phyloP scores from a whole-genome alignment of 805 yeast genomes.

The Yamadazyma ubonensis region DNA sequence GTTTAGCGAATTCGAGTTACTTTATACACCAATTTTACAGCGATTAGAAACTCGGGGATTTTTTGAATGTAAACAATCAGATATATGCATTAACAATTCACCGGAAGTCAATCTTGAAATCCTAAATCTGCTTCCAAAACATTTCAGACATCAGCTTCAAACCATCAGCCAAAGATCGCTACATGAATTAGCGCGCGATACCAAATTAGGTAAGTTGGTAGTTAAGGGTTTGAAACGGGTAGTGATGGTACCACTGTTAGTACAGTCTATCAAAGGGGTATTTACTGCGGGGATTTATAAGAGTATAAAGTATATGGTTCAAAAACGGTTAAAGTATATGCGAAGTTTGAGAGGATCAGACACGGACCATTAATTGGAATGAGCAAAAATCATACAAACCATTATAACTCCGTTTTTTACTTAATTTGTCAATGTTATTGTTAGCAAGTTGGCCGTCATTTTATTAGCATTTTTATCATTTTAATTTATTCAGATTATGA shows the following conservation, averaged over 20 bases:
- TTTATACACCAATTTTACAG: slow-evolving; percentile 63
- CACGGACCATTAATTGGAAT: background rate
- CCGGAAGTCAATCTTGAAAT: slow-evolving; percentile 18
- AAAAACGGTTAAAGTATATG: slow-evolving; percentile 48
- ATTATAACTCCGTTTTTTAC: too few species aligned
- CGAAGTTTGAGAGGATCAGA: background rate
- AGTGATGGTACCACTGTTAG: slow-evolving; percentile 65
- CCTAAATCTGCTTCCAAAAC: slow-evolving; percentile 47
- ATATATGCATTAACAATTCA: background rate
- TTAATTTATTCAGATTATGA: too few species aligned
- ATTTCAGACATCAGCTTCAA: slow-evolving; percentile 41
- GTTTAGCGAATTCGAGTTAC: slow-evolving; percentile 58
- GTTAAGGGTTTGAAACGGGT: slow-evolving; percentile 31
- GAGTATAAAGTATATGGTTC: slow-evolving; percentile 71
- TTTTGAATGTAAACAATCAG: background rate
- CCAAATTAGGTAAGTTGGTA: background rate
- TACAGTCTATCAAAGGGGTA: slow-evolving; percentile 80
- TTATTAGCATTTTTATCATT: too few species aligned
- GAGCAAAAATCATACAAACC: too few species aligned
- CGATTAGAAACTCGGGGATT: background rate
- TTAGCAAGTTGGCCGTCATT: background rate
- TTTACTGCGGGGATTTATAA: slow-evolving; percentile 81
- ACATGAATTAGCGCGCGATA: background rate
- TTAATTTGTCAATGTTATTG: too few species aligned
- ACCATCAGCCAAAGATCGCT: slow-evolving; percentile 11